These are phyloP conservation scores for Mucor plumbeus DNA, from an alignment of 371 early-diverging fungal genomes.

Conservation along the genomic window DNA sequence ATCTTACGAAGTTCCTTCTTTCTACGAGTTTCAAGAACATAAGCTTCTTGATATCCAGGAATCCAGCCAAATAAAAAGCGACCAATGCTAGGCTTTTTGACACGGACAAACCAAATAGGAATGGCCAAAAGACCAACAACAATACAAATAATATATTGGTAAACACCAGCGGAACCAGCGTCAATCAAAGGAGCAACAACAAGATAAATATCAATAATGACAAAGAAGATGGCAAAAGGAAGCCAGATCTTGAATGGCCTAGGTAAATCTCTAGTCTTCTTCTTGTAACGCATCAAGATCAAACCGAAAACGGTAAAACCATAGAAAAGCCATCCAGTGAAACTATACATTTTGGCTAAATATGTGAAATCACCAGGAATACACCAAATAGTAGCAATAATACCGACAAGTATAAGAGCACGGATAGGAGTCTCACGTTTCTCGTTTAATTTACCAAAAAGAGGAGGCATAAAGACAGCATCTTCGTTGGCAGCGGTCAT, in stretches of 20 bases:
- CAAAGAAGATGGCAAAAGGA: constrained; percentile 40
- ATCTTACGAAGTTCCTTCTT: constrained; percentile 4
- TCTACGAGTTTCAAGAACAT: constrained; percentile 16
- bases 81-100: constrained; percentile 38
- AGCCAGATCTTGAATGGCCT: constrained; percentile 48
- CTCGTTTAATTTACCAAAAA: constrained; percentile 44
- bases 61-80: constrained; percentile 44
- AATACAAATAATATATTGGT: constrained; percentile 45
- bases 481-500: constrained; percentile 51
- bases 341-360: constrained; percentile 64
- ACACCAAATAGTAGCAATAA: constrained; percentile 49
- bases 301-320: constrained; percentile 43
- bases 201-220: constrained; percentile 39
- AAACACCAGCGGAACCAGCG: constrained; percentile 42
- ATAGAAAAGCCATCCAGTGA: constrained; percentile 66
- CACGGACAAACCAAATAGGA: constrained; percentile 48
- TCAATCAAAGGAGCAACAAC: constrained; percentile 48
- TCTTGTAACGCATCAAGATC: constrained; percentile 42
- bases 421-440: constrained; percentile 51
- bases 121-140: constrained; percentile 39
- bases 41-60: constrained; percentile 39
- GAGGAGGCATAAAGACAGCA: constrained; percentile 49
- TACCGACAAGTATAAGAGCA: constrained; percentile 43
- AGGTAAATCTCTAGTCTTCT: constrained; percentile 31
- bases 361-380: constrained; percentile 56